A percentile compares a stretch with the other conserved stretches of the same genome.
Conservation (phyloP, 2,329 filamentous ascomycete genomes). For the Cadophora sp. region DNA sequence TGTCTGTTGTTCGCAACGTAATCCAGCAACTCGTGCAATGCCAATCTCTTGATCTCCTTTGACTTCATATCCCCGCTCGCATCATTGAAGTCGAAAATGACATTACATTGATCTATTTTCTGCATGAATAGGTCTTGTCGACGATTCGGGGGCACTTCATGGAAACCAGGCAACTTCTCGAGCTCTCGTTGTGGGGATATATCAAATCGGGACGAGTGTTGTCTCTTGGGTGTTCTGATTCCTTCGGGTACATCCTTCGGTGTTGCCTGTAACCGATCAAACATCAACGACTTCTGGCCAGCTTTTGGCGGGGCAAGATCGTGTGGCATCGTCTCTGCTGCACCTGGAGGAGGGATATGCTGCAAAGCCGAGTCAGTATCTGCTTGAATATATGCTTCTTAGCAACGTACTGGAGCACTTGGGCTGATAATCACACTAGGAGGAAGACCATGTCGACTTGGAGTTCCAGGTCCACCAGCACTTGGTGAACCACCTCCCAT, state of each 20-base stretch:
- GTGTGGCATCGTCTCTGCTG: conserved; percentile 96
- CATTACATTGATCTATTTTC: conserved; percentile 99
- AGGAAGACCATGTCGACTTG: conserved; percentile 70
- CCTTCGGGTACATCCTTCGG: conserved; percentile 97
- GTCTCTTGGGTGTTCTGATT: conserved; percentile 91
- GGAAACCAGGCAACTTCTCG: conserved; percentile 96
- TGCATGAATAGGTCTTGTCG: conserved; percentile 99
- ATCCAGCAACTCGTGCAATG: conserved; percentile 93
- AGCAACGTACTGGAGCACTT: conserved; percentile 79
- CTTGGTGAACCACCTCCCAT: conserved; percentile 47
- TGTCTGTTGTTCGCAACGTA: conserved; percentile 99
- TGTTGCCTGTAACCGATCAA: conserved; percentile 88
- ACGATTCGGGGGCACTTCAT: conserved; percentile 94
- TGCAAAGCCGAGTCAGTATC: conserved; percentile 45
- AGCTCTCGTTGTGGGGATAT: conserved; percentile 96
- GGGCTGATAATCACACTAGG: conserved; percentile 95
- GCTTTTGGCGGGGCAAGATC: conserved; percentile 94
- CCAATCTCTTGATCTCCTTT: conserved; percentile 98
- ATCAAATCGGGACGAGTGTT: conserved; percentile 97
- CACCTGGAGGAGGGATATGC: conserved; percentile 92
- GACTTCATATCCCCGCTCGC: conserved; percentile 99
- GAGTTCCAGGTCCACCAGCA: conserved; percentile 60
- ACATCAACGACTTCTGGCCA: conserved; percentile 86
- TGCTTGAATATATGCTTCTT: not conserved
- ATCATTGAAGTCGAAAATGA: conserved; percentile 99